Base-by-base conservation (phyloP, 1,284 basidiomycete genomes). In the Laetiporus sulphureus region DNA sequence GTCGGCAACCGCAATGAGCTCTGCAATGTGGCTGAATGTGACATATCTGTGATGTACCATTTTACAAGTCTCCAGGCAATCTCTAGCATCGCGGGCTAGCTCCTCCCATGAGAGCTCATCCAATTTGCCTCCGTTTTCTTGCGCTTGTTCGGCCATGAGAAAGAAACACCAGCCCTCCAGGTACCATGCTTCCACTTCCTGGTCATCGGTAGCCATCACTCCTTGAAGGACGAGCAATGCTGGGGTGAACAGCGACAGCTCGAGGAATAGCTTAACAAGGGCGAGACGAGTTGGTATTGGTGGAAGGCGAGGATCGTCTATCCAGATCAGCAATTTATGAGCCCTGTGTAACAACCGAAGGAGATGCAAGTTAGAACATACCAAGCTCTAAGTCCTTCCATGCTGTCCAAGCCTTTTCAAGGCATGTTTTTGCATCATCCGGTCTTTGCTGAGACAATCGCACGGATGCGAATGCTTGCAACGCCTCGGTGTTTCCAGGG, bases 91-190 rank as follows among this genome's bases (percentile, higher is more conserved):
- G 46, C 75, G 77, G 23, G 80, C 87, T 44, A 93, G 79, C 49
- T 94, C 91, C 56, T 83, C 73, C 75, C 83, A 86, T 4, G 73
- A 72, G 43, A 88, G 56, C 10, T 74, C 77, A 40, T 78, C 78
- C 3, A 78, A 62, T 31, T 71, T 73, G 12, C 67, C 71, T n/a
- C 72, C 75, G 23, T 62, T 71, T 48, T 79, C 77, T 46, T 74
- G 71, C 13, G 75, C 74, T 46, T 77, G 72, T 56, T 87, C 80
- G 0, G 76, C 73, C 75, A 83, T 79, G 32, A 94, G 68, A 67
- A 82, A 91, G 72, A 91, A 92, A 45, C 88, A 85, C 90, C 91
- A 94, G 40, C 91, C 93, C 60, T 93, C 88, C n/a, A 95, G 75
- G 61, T 96, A 96, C 77, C 91, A 94, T 3, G 85, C 90, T 56